Percentiles rank a stretch among this genome's conserved stretches.
These are phyloP conservation scores for Mucor lusitanicus DNA, from an alignment of 371 early-diverging fungal species.

Conservation along the genomic window DNA sequence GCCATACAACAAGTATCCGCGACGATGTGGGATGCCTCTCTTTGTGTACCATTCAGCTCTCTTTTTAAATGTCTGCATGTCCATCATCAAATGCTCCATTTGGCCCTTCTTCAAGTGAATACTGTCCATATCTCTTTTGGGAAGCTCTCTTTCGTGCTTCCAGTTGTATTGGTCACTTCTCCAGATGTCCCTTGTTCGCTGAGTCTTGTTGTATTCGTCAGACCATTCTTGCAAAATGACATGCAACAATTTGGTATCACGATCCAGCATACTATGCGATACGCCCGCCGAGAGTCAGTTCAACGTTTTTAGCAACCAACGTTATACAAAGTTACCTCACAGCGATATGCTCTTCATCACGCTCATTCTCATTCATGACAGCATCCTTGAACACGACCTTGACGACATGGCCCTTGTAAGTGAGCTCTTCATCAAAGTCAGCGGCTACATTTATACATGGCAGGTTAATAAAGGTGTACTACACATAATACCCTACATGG, in stretches of 20 bases:
- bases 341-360: constrained; percentile 1
- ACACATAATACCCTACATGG: neutral
- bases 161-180: neutral
- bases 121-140: constrained; percentile 28
- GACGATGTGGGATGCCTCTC: constrained; percentile 89
- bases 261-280: constrained; percentile 1
- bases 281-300: too few relatives aligned
- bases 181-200: constrained; percentile 2
- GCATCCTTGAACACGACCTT: constrained; percentile 10
- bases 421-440: constrained; percentile 20
- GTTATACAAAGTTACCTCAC: constrained; percentile 2
- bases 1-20: constrained; percentile 96
- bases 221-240: constrained; percentile 24
- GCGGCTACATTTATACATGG: constrained; percentile 2
- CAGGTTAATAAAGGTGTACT: neutral
- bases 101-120: constrained; percentile 34
- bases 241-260: constrained; percentile 2
- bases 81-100: constrained; percentile 32
- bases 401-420: constrained; percentile 29
- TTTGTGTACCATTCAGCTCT: constrained; percentile 77
- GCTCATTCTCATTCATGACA: neutral
- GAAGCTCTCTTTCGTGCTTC: constrained; percentile 12
- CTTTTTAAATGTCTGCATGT: constrained; percentile 36
- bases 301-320: neutral
- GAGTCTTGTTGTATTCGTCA: constrained; percentile 24